Conservation (phyloP, 768 basidiomycete genomes). For the Tricholoma flavovirens region DNA sequence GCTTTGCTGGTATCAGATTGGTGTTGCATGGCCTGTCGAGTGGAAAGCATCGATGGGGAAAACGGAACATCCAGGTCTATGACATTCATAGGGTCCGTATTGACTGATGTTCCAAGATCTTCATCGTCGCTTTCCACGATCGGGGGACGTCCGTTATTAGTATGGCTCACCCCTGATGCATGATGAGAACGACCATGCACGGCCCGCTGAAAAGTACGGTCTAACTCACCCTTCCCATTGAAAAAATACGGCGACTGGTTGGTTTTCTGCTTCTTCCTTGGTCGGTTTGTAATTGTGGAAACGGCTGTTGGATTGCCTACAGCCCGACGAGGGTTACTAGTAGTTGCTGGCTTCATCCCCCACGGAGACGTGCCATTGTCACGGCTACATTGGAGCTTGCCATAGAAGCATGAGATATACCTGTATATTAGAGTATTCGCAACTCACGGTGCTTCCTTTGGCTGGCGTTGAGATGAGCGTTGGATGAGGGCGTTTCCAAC, state of each 20-base stretch:
- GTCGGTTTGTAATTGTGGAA: not conserved
- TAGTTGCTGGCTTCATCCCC: not conserved
- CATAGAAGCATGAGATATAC: not conserved
- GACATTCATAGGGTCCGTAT: constrained; percentile 5
- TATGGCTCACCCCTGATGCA: not conserved
- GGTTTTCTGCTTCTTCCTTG: not conserved
- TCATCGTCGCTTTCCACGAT: constrained; percentile 6
- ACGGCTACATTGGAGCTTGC: not conserved
- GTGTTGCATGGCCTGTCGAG: not conserved
- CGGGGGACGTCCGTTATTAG: not conserved
- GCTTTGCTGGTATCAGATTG: not conserved
- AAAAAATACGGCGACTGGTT: not conserved
- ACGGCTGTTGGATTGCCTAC: not conserved
- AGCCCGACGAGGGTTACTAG: not conserved
- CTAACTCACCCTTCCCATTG: not conserved
- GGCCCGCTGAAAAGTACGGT: not conserved
- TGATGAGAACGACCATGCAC: not conserved
- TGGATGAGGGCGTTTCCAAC: constrained; percentile 3
- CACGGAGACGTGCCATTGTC: not conserved
- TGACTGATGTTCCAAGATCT: constrained; percentile 1
- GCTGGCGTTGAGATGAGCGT: not conserved
- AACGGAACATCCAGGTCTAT: not conserved
- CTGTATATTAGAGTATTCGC: not conserved
- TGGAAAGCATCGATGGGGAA: not conserved
- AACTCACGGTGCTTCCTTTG: not conserved